Evolutionary conservation across 768 basidiomycete genomes (phyloP).

Genomic region (Auricularia sp.): DNA sequence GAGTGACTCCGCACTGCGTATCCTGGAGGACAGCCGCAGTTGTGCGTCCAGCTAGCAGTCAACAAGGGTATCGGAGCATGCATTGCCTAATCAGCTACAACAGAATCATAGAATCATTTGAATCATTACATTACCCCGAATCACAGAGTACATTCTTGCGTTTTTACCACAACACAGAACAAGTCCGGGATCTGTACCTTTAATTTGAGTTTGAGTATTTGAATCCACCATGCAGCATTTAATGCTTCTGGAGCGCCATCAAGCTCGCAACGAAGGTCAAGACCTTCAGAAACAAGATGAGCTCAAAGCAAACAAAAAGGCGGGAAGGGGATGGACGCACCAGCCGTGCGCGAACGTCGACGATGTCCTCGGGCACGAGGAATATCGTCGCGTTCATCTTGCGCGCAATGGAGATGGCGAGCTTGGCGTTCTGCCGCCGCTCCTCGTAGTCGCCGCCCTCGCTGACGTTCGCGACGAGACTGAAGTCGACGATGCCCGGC

Average conservation of each 20-base stretch:
- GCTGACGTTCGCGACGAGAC: constrained; percentile 55
- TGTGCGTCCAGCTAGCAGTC: too few species aligned
- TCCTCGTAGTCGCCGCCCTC: constrained; percentile 72
- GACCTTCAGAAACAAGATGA: constrained; percentile 40
- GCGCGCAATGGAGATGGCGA: constrained; percentile 96
- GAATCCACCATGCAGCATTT: too few species aligned
- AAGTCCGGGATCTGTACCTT: too few species aligned
- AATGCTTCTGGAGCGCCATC: constrained; percentile 47
- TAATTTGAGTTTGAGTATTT: too few species aligned
- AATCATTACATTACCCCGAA: too few species aligned
- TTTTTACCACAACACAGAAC: too few species aligned
- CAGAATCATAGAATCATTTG: too few species aligned
- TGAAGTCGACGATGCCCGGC: constrained; percentile 92
- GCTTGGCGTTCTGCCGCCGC: constrained; percentile 86
- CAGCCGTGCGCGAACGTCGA: constrained; percentile 83
- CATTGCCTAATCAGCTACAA: too few species aligned
- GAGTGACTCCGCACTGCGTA: too few species aligned
- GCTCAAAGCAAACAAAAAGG: background rate
- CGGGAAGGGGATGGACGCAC: constrained; percentile 35
- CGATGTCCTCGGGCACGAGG: constrained; percentile 94
- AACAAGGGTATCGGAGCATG: too few species aligned
- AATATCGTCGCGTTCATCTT: constrained; percentile 96
- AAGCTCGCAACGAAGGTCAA: constrained; percentile 92
- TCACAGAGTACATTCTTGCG: too few species aligned
- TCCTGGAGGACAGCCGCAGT: too few species aligned